Percentiles rank a stretch among this genome's conserved stretches.
Evolutionary conservation across 306 rosid species (phyloP).

Genomic region (Albizia julibrissin): DNA sequence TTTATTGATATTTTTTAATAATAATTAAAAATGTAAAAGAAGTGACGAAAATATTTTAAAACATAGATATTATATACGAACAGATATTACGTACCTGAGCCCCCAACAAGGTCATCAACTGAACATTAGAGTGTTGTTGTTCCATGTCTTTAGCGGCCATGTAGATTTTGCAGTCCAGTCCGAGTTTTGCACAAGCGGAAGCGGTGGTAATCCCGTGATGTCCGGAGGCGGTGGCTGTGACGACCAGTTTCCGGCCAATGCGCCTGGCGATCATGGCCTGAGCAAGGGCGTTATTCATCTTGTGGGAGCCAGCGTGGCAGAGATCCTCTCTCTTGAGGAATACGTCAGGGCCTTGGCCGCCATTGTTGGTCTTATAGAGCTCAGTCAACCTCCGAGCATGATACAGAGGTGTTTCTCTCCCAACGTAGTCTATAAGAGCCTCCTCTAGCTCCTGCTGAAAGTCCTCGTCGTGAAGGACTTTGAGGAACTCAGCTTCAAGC

Average conservation of each 20-base stretch:
- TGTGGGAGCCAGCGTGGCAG: slow-evolving; percentile 66
- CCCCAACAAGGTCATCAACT: slow-evolving; percentile 37
- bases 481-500: slow-evolving; percentile 58
- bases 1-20: too few relatives aligned
- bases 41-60: fast-evolving
- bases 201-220: slow-evolving; percentile 55
- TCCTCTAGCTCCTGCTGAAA: slow-evolving; percentile 62
- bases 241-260: slow-evolving; percentile 40
- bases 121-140: slow-evolving; percentile 42
- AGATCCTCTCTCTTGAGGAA: slow-evolving; percentile 81
- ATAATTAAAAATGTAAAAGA: too few relatives aligned
- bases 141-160: slow-evolving; percentile 56
- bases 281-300: slow-evolving; percentile 77
- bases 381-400: slow-evolving; percentile 58
- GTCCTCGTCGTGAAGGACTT: slow-evolving; percentile 35
- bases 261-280: slow-evolving; percentile 78
- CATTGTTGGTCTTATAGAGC: slow-evolving; percentile 43
- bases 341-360: slow-evolving; percentile 63
- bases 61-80: too few relatives aligned
- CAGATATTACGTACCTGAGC: neutral
- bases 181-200: slow-evolving; percentile 15
- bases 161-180: slow-evolving; percentile 37
- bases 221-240: neutral
- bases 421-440: slow-evolving; percentile 62
- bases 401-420: slow-evolving; percentile 75